These are phyloP conservation scores for Colletotrichum simmondsii DNA, from an alignment of 2,329 filamentous ascomycete species.

Conservation along the genomic window DNA sequence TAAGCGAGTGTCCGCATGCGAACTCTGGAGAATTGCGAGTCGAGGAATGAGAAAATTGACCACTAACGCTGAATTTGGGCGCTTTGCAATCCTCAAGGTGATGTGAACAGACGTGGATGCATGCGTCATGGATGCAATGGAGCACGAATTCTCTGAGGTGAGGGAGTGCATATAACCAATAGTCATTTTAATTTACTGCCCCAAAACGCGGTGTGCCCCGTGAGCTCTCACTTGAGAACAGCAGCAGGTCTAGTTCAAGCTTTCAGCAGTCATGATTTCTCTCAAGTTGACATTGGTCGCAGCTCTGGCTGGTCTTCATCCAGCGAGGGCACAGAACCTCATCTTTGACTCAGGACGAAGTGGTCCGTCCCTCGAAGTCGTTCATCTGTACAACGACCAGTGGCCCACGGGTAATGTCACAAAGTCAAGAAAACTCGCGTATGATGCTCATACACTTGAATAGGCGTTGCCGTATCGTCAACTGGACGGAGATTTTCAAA, in stretches of 20 bases:
- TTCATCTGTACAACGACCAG: conserved; percentile 7
- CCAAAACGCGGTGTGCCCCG: no score
- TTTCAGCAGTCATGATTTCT: not conserved
- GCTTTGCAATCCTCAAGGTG: not conserved
- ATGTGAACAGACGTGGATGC: not conserved
- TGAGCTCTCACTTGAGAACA: no score
- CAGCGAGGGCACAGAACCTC: not conserved
- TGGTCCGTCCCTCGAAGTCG: conserved; percentile 6
- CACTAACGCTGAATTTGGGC: not conserved
- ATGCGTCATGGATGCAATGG: not conserved
- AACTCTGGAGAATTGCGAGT: not conserved
- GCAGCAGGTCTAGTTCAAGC: not conserved
- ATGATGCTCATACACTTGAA: not conserved
- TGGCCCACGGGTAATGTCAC: conserved; percentile 5
- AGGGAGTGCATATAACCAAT: not conserved
- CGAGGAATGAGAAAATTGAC: not conserved
- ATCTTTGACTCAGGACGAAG: not conserved
- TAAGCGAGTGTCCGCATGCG: not conserved
- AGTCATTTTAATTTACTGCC: not conserved
- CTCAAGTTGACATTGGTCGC: not conserved
- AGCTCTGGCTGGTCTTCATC: not conserved
- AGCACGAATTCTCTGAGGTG: not conserved
- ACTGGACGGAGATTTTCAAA: conserved; percentile 9
- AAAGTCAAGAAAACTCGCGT: not conserved
- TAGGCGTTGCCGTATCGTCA: conserved; percentile 6